Base-by-base conservation (phyloP, 768 basidiomycete genomes). In the Mycena vitilis region DNA sequence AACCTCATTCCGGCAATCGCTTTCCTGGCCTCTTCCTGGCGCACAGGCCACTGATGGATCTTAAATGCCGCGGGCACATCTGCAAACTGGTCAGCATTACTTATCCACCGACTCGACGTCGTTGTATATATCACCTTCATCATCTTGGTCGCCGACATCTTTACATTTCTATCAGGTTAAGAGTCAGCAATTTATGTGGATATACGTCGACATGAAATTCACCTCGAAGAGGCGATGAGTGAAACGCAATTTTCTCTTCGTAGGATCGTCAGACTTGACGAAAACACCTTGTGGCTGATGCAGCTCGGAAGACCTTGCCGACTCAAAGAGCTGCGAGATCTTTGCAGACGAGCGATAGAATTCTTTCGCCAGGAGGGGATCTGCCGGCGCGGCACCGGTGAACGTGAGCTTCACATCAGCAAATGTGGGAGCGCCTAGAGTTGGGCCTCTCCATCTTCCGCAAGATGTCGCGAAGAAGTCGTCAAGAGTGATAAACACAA, bases 191-290 rank as follows among this genome's bases (percentile, higher is more conserved):
- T 30, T 30, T 20, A 38, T 54, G 20, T 16, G 55, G n/a, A 42
- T 25, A 57, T 22, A 42, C 38, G 16, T 57, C 5, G 8, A 8
- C 15, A 30, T 20, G 20, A 51, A 15, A 22, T 11, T 22, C 5
- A 60, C 59, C 45, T 60, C 47, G 47, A 60, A 60, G 10, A 60
- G 36, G 12, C 47, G 59, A 9, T 48, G 47, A 2, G 47, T 60
- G 13, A 60, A 60, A 16, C 36, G 36, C 47, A 48, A 60, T 18
- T 60, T 60, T 11, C 11, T 36, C 20, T 22, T 57, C 5, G 13
- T 10, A 42, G 23, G 44, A 38, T 8, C 34, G 7, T 15, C 20
- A 5, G 18, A 34, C 15, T 42, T 42, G 40, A 38, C 6, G 16
- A 60, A 30, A 34, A 60, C 20, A n/a, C 59, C 59, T 9, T 16